A percentile compares a stretch with the other conserved stretches of the same genome.
Conservation (phyloP, 805 yeast genomes). For the Huiozyma sinensis region DNA sequence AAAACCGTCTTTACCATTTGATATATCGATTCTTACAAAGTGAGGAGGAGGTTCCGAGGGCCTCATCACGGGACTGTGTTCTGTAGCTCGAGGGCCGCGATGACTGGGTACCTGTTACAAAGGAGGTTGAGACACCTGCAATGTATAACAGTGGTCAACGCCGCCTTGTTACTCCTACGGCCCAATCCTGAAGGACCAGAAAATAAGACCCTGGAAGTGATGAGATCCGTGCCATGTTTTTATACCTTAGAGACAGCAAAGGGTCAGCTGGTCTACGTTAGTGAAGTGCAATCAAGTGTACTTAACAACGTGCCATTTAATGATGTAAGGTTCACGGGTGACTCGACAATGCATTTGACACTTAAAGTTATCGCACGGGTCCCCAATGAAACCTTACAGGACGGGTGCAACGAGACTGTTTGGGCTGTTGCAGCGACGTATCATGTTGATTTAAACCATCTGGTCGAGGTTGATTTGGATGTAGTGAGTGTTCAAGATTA, state of each 20-base stretch:
- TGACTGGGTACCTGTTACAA: conserved; percentile 10
- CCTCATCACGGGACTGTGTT: no score
- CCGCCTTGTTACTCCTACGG: conserved; percentile 3
- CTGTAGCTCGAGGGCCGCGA: neutral
- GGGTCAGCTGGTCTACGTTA: conserved; percentile 15
- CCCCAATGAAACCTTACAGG: conserved; percentile 7
- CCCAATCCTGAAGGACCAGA: neutral
- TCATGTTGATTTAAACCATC: conserved; percentile 11
- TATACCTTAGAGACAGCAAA: conserved; percentile 13
- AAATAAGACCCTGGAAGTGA: neutral
- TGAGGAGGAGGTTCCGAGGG: neutral
- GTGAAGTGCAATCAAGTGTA: conserved; percentile 18
- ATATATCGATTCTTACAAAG: neutral
- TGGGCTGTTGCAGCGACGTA: conserved; percentile 12
- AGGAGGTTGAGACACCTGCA: conserved; percentile 21
- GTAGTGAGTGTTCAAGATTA: conserved; percentile 2
- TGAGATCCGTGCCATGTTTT: conserved; percentile 15
- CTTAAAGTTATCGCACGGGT: conserved; percentile 14
- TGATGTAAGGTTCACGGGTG: conserved; percentile 14
- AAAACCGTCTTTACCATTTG: neutral
- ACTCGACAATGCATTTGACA: conserved; percentile 8
- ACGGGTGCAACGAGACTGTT: neutral
- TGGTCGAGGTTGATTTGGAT: conserved; percentile 8
- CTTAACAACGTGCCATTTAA: conserved; percentile 14
- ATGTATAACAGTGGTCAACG: conserved; percentile 15